Conservation (phyloP, 306 rosid species). For the Cicer chorassanicum region DNA sequence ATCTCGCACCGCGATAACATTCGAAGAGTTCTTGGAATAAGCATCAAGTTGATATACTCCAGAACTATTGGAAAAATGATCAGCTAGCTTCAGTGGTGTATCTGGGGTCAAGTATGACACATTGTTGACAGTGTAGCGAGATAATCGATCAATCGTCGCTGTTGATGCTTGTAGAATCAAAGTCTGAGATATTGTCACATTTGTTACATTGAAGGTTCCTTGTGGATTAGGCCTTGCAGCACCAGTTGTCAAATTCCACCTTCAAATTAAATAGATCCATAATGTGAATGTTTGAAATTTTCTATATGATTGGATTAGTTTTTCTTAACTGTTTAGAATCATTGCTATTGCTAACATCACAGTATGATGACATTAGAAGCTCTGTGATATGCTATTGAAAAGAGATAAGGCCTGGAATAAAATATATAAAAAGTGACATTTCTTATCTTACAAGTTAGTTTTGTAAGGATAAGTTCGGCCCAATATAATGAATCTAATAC, state of each 20-base stretch:
- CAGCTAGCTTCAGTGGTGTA: conserved; percentile 84
- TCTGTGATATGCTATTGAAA: neutral
- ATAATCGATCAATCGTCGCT: conserved; percentile 38
- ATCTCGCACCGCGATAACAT: conserved; percentile 51
- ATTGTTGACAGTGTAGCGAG: conserved; percentile 64
- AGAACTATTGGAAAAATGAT: conserved; percentile 61
- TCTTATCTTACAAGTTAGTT: no score
- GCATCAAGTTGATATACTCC: conserved; percentile 67
- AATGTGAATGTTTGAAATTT: conserved; percentile 4
- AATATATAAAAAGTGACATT: no score
- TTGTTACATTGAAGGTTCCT: conserved; percentile 74
- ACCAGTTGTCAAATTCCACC: conserved; percentile 86
- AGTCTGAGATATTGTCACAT: conserved; percentile 69
- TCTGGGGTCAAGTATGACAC: conserved; percentile 67
- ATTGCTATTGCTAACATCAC: conserved; percentile 13
- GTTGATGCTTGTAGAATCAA: conserved; percentile 61
- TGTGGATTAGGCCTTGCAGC: conserved; percentile 94
- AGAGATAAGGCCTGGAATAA: no score
- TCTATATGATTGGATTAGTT: neutral
- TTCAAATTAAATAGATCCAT: conserved; percentile 36
- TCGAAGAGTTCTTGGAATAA: conserved; percentile 57
- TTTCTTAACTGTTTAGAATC: neutral
- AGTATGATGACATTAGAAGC: neutral
- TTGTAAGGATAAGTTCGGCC: no score
- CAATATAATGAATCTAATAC: no score